Conservation (phyloP, 78 protist species). For the Monocercomonoides exilis region DNA sequence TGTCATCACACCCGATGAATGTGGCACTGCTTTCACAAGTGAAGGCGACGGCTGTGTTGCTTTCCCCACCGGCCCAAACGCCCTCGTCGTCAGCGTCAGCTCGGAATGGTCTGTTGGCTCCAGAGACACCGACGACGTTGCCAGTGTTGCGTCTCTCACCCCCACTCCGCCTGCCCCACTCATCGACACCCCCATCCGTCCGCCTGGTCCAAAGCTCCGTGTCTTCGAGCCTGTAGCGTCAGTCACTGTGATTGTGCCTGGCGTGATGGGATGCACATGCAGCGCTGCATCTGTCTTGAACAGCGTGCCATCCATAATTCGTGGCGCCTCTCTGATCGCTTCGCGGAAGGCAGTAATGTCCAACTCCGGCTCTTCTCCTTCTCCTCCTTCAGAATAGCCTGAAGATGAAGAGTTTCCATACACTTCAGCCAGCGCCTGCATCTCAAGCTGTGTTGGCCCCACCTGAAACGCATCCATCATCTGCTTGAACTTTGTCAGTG, state of each 20-base stretch:
- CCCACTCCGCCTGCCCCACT: neutral
- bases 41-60: neutral
- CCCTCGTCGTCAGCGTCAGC: neutral
- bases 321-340: neutral
- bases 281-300: neutral
- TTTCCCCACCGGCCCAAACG: neutral
- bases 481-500: neutral
- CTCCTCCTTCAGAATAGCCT: neutral
- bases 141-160: neutral
- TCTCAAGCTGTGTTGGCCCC: neutral
- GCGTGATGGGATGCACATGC: neutral
- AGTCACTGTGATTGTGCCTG: neutral
- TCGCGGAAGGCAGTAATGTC: neutral
- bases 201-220: neutral
- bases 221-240: neutral
- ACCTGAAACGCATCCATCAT: neutral
- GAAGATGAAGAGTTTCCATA: neutral
- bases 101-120: neutral
- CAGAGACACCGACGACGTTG: neutral
- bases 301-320: neutral
- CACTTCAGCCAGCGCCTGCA: neutral
- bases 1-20: neutral
- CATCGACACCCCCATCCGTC: neutral
- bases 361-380: neutral
- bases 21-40: neutral